These are phyloP conservation scores for Lodderomyces elongisporus DNA, from an alignment of 1,139 yeast genomes.

Conservation along the genomic window DNA sequence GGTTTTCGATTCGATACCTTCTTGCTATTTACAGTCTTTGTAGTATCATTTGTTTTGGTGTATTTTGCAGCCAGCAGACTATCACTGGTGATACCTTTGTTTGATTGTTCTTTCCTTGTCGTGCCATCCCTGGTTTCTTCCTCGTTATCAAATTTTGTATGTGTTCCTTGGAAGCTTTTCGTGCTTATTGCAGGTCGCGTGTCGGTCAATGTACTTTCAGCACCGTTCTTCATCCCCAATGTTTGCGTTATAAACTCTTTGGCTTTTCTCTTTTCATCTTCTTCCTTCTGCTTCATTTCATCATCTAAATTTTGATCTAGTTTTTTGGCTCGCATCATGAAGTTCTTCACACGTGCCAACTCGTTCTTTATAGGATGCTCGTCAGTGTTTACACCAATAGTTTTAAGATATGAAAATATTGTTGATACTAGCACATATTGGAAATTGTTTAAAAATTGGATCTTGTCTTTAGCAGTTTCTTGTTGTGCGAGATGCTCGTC, in stretches of 20 bases:
- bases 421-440: slow-evolving; percentile 44
- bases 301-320: slow-evolving; percentile 23
- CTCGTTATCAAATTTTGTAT: slow-evolving; percentile 42
- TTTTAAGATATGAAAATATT: slow-evolving; percentile 54
- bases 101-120: slow-evolving; percentile 2
- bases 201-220: slow-evolving; percentile 25
- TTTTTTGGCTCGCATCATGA: slow-evolving; percentile 58
- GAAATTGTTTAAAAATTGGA: slow-evolving; percentile 34
- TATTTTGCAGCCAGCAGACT: no score
- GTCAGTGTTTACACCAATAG: slow-evolving; percentile 54
- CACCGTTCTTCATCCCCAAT: slow-evolving; percentile 33
- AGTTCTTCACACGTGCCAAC: slow-evolving; percentile 61
- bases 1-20: no score
- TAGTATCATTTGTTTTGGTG: no score
- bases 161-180: slow-evolving; percentile 54
- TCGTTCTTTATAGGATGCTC: slow-evolving; percentile 66
- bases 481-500: slow-evolving; percentile 29
- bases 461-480: slow-evolving; percentile 28
- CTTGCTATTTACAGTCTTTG: no score
- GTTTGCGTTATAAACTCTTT: slow-evolving; percentile 42
- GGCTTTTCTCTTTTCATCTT: slow-evolving; percentile 21
- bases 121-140: slow-evolving; percentile 3
- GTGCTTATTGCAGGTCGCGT: slow-evolving; percentile 55
- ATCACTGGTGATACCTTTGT: no score
- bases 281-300: slow-evolving; percentile 14